Base-by-base conservation (phyloP, 768 basidiomycete species). In the Tephrocybe sp. region DNA sequence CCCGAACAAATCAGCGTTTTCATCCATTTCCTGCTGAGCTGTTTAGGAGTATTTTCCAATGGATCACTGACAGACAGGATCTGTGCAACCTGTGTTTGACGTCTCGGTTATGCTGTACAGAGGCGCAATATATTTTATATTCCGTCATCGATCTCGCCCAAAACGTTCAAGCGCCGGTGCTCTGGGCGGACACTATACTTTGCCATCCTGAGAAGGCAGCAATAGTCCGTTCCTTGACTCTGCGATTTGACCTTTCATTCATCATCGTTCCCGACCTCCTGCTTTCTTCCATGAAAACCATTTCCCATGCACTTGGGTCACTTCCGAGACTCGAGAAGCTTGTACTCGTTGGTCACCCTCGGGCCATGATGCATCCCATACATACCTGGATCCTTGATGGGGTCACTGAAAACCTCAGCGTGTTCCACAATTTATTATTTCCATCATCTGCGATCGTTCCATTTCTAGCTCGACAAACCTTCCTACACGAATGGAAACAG, bases 331-430 rank as follows among this genome's bases (percentile, higher is more conserved):
- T 62, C 14, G 39, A 51, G 20, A 56, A 39, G 17, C 58, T 56
- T 38, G 47, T 55, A 5, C 51, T 60, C 12, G 11, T 53, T 19
- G 60, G 60, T 5, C 58, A 62, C 48, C 52, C 58, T 20, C 45
- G 42, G 31, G 60, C 49, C 20, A 62, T 60, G 58, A 62, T 60
- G 60, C 54, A 60, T 49, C 58, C 56, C 10, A 51, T 60, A 36
- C 44, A 57, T 30, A 49, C 52, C 14, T 58, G 60, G 58, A 49
- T 62, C 17, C 56, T 62, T 42, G 60, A 62, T 42, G 58, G 54
- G n/a, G 59, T 56, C 49, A 51, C 56, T 13, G 51, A 52, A 36
- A 10, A 58, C 23, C 44, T 57, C 4, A 42, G 48, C 20, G 44
- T 43, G 16, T 58, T 62, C 36, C 55, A 58, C 39, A 62, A 62